Percentiles rank a stretch among this genome's conserved stretches.
These are phyloP conservation scores for Deinandra increscens DNA, from an alignment of 129 eudicot species.

Conservation along the genomic window DNA sequence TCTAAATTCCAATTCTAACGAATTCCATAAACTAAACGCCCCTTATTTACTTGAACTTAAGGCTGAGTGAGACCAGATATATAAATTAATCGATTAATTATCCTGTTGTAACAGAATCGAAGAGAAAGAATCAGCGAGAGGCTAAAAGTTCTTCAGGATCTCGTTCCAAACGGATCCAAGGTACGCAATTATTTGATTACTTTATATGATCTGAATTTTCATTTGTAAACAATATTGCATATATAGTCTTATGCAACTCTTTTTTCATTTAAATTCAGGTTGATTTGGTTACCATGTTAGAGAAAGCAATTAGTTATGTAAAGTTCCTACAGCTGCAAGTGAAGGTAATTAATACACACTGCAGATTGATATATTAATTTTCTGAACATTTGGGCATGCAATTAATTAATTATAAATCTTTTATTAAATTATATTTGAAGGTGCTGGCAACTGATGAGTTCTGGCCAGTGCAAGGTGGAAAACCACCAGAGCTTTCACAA, in stretches of 20 bases:
- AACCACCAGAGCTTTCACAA: conserved; percentile 92
- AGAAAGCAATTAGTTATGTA: conserved; percentile 92
- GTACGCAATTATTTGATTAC: conserved; percentile 33
- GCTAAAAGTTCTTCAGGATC: conserved; percentile 84
- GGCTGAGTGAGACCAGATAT: neutral
- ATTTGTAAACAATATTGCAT: neutral
- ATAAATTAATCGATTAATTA: conserved; percentile 14
- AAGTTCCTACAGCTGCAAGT: conserved; percentile 97
- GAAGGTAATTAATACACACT: conserved; percentile 47
- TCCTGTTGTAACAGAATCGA: conserved; percentile 64
- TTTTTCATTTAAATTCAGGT: conserved; percentile 52
- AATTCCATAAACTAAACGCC: too few relatives aligned
- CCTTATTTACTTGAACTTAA: conserved; percentile 11
- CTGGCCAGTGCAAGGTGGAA: conserved; percentile 97
- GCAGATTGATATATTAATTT: neutral
- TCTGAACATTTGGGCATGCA: conserved; percentile 1
- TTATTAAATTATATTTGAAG: conserved; percentile 30
- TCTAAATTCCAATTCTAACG: too few relatives aligned
- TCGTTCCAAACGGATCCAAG: conserved; percentile 97
- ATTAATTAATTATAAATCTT: neutral
- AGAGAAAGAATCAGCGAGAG: conserved; percentile 94
- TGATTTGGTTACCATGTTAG: conserved; percentile 98
- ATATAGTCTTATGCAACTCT: neutral
- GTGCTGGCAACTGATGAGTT: conserved; percentile 98
- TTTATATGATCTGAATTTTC: neutral